phyloP scores from a whole-genome alignment of 2,329 filamentous ascomycete genomes.

The Aureobasidium zeae region DNA sequence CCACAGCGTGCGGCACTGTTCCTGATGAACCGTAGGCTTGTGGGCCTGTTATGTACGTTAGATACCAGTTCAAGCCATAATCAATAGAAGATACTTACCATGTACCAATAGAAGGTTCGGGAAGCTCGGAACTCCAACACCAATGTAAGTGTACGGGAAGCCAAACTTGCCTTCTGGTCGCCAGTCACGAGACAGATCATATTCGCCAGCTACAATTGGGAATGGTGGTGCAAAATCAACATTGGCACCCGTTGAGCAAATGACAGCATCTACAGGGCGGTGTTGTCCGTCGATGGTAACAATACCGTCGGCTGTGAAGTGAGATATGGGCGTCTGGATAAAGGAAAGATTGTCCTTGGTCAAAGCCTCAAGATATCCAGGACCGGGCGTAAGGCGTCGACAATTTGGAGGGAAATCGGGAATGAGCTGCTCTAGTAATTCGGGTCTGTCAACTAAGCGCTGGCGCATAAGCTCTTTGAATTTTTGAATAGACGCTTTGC shows the following conservation, averaged over 20 bases:
- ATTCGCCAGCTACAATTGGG: slow-evolving; percentile 46
- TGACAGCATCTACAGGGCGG: slow-evolving; percentile 53
- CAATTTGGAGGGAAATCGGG: slow-evolving; percentile 35
- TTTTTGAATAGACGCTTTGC: slow-evolving; percentile 17
- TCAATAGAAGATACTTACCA: slow-evolving; percentile 32
- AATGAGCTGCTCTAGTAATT: slow-evolving; percentile 26
- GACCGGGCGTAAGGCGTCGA: slow-evolving; percentile 38
- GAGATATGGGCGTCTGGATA: slow-evolving; percentile 48
- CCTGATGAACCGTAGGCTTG: slow-evolving; percentile 52
- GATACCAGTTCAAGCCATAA: neutral
- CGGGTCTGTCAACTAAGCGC: slow-evolving; percentile 43
- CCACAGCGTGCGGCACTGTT: slow-evolving; percentile 57
- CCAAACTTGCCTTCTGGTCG: slow-evolving; percentile 45
- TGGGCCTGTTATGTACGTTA: slow-evolving; percentile 29
- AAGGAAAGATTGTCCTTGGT: slow-evolving; percentile 34
- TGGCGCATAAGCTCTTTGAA: slow-evolving; percentile 39
- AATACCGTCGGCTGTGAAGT: slow-evolving; percentile 52
- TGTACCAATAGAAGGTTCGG: slow-evolving; percentile 59
- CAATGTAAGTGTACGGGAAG: slow-evolving; percentile 60
- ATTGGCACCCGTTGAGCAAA: slow-evolving; percentile 39
- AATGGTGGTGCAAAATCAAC: slow-evolving; percentile 40
- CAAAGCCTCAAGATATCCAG: slow-evolving; percentile 33
- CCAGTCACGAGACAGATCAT: slow-evolving; percentile 50
- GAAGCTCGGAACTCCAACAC: slow-evolving; percentile 53
- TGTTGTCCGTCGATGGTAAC: slow-evolving; percentile 49